A percentile compares a stretch with the other conserved stretches of the same genome.
Conservation (phyloP, 768 basidiomycete species). For the Lentinula aciculospora region DNA sequence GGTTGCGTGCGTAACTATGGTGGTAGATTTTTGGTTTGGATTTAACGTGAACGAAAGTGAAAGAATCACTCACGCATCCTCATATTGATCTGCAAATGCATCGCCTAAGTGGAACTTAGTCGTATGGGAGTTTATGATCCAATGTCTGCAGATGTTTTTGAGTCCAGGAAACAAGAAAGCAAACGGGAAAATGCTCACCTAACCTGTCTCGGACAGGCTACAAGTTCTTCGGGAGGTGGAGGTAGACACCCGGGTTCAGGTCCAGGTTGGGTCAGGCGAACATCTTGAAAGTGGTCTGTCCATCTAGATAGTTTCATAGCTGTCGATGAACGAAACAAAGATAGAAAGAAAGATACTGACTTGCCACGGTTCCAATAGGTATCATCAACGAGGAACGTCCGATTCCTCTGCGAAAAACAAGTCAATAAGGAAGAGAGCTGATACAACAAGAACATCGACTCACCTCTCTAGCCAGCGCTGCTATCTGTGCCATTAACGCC, state of each 20-base stretch:
- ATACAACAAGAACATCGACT: too few relatives aligned
- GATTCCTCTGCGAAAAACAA: constrained; percentile 37
- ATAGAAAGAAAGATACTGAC: constrained; percentile 26
- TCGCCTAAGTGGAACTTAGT: constrained; percentile 61
- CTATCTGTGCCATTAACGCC: constrained; percentile 61
- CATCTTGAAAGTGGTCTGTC: constrained; percentile 59
- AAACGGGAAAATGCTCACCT: constrained; percentile 35
- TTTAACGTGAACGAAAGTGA: neutral
- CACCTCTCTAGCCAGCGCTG: constrained; percentile 63
- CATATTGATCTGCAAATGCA: constrained; percentile 49
- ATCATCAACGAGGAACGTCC: constrained; percentile 67
- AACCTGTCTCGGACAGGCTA: constrained; percentile 66
- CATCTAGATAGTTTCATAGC: constrained; percentile 34
- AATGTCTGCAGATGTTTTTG: too few relatives aligned
- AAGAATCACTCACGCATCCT: constrained; percentile 48
- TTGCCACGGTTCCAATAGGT: constrained; percentile 71
- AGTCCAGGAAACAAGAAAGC: neutral
- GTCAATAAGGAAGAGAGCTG: neutral
- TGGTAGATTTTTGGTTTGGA: neutral
- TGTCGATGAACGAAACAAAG: neutral
- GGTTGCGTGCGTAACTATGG: constrained; percentile 43
- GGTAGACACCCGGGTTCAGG: constrained; percentile 58
- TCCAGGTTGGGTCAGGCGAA: constrained; percentile 47
- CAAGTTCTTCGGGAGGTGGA: constrained; percentile 62
- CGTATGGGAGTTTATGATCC: constrained; percentile 64